Evolutionary conservation across 257 asterid genomes (phyloP).

Genomic region (Leptodermis oblonga): DNA sequence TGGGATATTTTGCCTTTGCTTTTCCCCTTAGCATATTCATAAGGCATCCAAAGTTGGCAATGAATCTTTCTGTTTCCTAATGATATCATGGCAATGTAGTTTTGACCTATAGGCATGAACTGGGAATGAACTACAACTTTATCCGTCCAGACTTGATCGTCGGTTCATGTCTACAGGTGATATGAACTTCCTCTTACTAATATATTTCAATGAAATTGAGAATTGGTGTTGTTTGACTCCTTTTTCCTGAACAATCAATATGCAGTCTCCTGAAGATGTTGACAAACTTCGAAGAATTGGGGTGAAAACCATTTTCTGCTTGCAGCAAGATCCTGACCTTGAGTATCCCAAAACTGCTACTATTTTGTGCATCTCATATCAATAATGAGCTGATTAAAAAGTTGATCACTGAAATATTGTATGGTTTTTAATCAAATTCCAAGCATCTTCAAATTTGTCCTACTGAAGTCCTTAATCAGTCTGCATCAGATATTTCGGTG

Average conservation of each 20-base stretch:
- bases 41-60: slow-evolving; percentile 17
- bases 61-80: neutral
- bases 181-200: slow-evolving; percentile 10
- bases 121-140: slow-evolving; percentile 93
- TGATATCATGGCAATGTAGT: slow-evolving; percentile 36
- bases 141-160: slow-evolving; percentile 88
- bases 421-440: neutral
- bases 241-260: slow-evolving; percentile 18
- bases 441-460: slow-evolving; percentile 6
- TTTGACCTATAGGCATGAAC: slow-evolving; percentile 85
- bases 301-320: slow-evolving; percentile 89
- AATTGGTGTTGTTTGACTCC: neutral
- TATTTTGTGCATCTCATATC: neutral
- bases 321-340: slow-evolving; percentile 86
- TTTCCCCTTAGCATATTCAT: neutral
- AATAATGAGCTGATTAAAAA: neutral
- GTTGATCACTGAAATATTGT: neutral
- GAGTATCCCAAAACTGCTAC: slow-evolving; percentile 64
- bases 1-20: neutral
- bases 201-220: neutral
- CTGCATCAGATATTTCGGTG: slow-evolving; percentile 70
- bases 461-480: slow-evolving; percentile 48
- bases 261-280: slow-evolving; percentile 86
- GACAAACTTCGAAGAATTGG: slow-evolving; percentile 91
- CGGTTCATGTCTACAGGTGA: slow-evolving; percentile 95